Conservation (phyloP, 768 basidiomycete genomes). For the Sarcodon aspratus region DNA sequence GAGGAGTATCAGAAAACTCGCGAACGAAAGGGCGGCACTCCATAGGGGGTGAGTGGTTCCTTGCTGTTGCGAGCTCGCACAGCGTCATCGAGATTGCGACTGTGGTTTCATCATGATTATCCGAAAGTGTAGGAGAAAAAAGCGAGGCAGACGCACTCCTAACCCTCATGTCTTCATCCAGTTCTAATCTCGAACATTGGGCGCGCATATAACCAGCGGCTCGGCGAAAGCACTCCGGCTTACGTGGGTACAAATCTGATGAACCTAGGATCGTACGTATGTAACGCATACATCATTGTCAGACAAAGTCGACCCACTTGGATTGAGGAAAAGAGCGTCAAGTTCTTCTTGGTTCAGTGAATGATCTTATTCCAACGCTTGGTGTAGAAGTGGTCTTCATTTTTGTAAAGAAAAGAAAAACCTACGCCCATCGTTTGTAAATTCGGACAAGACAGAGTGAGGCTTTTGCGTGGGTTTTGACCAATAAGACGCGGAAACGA, state of each 20-base stretch:
- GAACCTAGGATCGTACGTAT: slow-evolving; percentile 4
- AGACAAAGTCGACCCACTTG: background rate
- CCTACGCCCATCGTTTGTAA: too few species aligned
- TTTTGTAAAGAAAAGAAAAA: too few species aligned
- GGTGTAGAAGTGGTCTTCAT: too few species aligned
- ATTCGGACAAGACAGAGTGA: too few species aligned
- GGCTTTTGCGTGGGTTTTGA: too few species aligned
- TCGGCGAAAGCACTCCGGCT: slow-evolving; percentile 54
- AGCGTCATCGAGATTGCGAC: slow-evolving; percentile 71
- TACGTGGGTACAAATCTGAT: slow-evolving; percentile 14
- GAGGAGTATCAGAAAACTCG: background rate
- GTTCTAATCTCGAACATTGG: slow-evolving; percentile 44
- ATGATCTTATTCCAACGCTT: too few species aligned
- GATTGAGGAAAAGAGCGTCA: background rate
- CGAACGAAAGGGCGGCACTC: slow-evolving; percentile 33
- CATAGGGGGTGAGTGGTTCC: slow-evolving; percentile 52
- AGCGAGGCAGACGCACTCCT: slow-evolving; percentile 27
- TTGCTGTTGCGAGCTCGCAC: slow-evolving; percentile 69
- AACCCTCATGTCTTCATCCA: slow-evolving; percentile 51
- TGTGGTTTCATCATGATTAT: slow-evolving; percentile 12
- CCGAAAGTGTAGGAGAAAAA: background rate
- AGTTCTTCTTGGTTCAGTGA: background rate
- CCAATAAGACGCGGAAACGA: too few species aligned
- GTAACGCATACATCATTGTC: background rate
- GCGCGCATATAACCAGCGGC: slow-evolving; percentile 35